These are phyloP conservation scores for Neoascochyta sp. DNA, from an alignment of 2,329 filamentous ascomycete genomes.

Conservation along the genomic window DNA sequence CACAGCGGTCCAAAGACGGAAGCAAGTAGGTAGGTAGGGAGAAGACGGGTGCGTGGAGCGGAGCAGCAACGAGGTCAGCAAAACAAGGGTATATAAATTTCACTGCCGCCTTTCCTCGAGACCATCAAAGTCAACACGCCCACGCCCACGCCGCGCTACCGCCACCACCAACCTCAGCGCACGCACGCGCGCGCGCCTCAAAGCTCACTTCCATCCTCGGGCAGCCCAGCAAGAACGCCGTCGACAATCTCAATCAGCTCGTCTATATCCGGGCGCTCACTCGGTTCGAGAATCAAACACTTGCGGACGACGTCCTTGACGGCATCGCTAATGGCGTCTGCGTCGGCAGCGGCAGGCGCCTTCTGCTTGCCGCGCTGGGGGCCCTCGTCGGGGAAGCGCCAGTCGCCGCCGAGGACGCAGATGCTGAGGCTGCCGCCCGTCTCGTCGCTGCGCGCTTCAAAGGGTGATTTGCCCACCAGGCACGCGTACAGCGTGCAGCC, in stretches of 20 bases:
- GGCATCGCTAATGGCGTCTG: slow-evolving; percentile 66
- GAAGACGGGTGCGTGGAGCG: too few species aligned
- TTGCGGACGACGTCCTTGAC: slow-evolving; percentile 84
- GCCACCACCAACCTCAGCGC: too few species aligned
- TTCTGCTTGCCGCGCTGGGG: slow-evolving; percentile 55
- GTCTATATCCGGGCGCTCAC: slow-evolving; percentile 81
- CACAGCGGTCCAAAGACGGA: too few species aligned
- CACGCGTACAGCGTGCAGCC: slow-evolving; percentile 98
- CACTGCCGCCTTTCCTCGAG: too few species aligned
- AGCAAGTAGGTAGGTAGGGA: too few species aligned
- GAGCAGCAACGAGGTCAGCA: too few species aligned
- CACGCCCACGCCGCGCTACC: too few species aligned
- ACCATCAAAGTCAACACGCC: too few species aligned
- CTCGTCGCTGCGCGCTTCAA: slow-evolving; percentile 93
- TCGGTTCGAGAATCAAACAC: slow-evolving; percentile 82
- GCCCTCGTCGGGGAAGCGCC: slow-evolving; percentile 91
- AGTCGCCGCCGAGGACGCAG: slow-evolving; percentile 89
- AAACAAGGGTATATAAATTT: too few species aligned
- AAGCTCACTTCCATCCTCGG: slow-evolving; percentile 63
- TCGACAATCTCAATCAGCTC: slow-evolving; percentile 79
- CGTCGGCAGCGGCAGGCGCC: slow-evolving; percentile 36
- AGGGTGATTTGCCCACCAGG: slow-evolving; percentile 92
- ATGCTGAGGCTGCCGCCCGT: slow-evolving; percentile 90
- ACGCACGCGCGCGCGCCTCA: too few species aligned
- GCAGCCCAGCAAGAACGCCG: slow-evolving; percentile 63